Percentiles rank a stretch among this genome's conserved stretches.
Conservation (phyloP, 2,329 filamentous ascomycete genomes). For the Xylaria digitata region DNA sequence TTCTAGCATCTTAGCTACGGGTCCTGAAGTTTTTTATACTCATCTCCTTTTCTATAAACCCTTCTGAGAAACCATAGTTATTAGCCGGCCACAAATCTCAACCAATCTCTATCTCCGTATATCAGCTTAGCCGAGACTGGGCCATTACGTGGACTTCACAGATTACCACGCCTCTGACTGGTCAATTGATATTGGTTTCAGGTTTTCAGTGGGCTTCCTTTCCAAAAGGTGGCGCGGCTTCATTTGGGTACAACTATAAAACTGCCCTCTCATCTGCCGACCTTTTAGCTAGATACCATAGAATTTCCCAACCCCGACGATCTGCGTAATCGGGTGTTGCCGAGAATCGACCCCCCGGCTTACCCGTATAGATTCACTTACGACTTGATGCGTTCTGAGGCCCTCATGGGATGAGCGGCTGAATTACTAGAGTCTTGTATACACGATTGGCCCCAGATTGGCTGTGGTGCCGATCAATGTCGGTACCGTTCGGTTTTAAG, state of each 20-base stretch:
- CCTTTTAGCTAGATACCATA: neutral
- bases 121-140: conserved; percentile 36
- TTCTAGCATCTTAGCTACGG: neutral
- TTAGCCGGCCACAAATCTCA: conserved; percentile 19
- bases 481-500: neutral
- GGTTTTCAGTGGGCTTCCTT: neutral
- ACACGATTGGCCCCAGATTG: conserved; percentile 30
- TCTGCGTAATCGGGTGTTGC: conserved; percentile 9
- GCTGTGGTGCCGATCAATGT: conserved; percentile 23
- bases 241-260: conserved; percentile 15
- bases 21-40: conserved; percentile 14
- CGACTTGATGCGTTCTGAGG: neutral
- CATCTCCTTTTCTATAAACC: neutral
- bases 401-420: conserved; percentile 17
- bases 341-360: conserved; percentile 11
- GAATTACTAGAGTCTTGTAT: conserved; percentile 24
- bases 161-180: conserved; percentile 11
- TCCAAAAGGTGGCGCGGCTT: conserved; percentile 13
- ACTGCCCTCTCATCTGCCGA: conserved; percentile 27
- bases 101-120: conserved; percentile 28
- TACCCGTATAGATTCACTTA: conserved; percentile 2
- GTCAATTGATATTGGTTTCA: conserved; percentile 17
- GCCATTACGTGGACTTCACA: conserved; percentile 28
- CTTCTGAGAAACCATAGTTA: conserved; percentile 4
- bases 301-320: neutral